Percentiles rank a stretch among this genome's conserved stretches.
These are phyloP conservation scores for Triangularia setosa DNA, from an alignment of 2,329 filamentous ascomycete genomes.

Conservation along the genomic window DNA sequence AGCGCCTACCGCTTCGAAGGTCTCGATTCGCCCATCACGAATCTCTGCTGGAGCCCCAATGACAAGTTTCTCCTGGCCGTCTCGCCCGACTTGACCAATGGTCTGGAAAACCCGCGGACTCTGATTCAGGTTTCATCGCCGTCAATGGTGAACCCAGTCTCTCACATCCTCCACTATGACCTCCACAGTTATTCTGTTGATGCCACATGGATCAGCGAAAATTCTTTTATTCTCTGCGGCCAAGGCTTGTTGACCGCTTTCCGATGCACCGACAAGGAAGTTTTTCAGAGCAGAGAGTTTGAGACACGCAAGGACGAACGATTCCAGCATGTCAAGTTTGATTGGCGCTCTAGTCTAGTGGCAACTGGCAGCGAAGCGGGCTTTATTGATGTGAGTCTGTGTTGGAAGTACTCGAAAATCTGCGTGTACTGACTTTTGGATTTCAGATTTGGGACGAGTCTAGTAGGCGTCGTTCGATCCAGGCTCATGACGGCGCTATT, in stretches of 20 bases:
- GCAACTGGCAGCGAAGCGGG: conserved; percentile 60
- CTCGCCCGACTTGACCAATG: conserved; percentile 49
- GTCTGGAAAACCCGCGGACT: conserved; percentile 32
- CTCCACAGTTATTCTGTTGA: conserved; percentile 51
- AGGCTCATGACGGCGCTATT: conserved; percentile 55
- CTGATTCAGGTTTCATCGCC: conserved; percentile 50
- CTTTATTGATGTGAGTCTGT: conserved; percentile 53
- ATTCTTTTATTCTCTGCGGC: conserved; percentile 56
- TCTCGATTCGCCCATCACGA: conserved; percentile 58
- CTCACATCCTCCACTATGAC: conserved; percentile 49
- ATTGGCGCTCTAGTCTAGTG: conserved; percentile 48
- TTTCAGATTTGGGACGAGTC: conserved; percentile 51
- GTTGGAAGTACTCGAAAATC: background rate
- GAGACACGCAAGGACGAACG: conserved; percentile 51
- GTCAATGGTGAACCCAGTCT: conserved; percentile 40
- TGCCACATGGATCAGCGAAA: conserved; percentile 56
- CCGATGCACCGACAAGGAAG: conserved; percentile 43
- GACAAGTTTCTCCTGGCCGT: conserved; percentile 54
- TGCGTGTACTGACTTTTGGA: background rate
- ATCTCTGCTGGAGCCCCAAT: conserved; percentile 57
- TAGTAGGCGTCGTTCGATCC: conserved; percentile 52
- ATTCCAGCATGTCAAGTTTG: conserved; percentile 55
- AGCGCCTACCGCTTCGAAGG: conserved; percentile 49
- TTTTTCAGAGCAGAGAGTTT: conserved; percentile 46
- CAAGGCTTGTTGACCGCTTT: conserved; percentile 51